A percentile compares a stretch with the other conserved stretches of the same genome.
Evolutionary conservation across 2,329 filamentous ascomycete genomes (phyloP).

Genomic region (Colletotrichum magnum): DNA sequence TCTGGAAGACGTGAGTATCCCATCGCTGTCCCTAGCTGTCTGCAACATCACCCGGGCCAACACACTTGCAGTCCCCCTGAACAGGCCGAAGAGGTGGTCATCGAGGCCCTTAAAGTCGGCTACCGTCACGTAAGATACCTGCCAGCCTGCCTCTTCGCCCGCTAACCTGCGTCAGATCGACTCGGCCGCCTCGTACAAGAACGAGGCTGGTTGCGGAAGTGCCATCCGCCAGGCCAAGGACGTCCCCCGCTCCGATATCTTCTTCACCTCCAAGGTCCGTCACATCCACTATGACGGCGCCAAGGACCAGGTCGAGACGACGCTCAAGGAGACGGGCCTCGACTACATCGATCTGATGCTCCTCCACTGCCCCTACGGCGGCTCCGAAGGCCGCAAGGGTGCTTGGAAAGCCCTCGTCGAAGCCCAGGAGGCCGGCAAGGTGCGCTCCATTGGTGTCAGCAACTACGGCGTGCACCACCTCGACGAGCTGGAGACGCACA

Average conservation of each 20-base stretch:
- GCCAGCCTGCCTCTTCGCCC: not conserved
- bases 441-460: slow-evolving; percentile 74
- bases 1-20: slow-evolving; percentile 65
- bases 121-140: slow-evolving; percentile 64
- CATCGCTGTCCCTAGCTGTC: not conserved
- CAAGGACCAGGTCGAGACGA: slow-evolving; percentile 74
- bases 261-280: slow-evolving; percentile 69
- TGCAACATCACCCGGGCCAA: not conserved
- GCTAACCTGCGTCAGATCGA: slow-evolving; percentile 58
- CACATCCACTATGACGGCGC: slow-evolving; percentile 72
- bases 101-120: slow-evolving; percentile 63
- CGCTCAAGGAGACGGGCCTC: slow-evolving; percentile 72
- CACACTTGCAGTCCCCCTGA: slow-evolving; percentile 48
- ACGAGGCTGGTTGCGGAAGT: slow-evolving; percentile 64
- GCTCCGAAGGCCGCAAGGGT: slow-evolving; percentile 67
- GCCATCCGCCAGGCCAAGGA: slow-evolving; percentile 57
- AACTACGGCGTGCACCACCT: slow-evolving; percentile 77
- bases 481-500: slow-evolving; percentile 71
- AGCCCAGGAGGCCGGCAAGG: slow-evolving; percentile 71
- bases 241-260: slow-evolving; percentile 63
- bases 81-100: slow-evolving; percentile 54
- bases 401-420: slow-evolving; percentile 76
- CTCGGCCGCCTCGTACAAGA: slow-evolving; percentile 66
- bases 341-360: slow-evolving; percentile 78
- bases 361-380: slow-evolving; percentile 74